Evolutionary conservation across 352 stramenopile species (phyloP).

Genomic region (Pythium phragmiticola): DNA sequence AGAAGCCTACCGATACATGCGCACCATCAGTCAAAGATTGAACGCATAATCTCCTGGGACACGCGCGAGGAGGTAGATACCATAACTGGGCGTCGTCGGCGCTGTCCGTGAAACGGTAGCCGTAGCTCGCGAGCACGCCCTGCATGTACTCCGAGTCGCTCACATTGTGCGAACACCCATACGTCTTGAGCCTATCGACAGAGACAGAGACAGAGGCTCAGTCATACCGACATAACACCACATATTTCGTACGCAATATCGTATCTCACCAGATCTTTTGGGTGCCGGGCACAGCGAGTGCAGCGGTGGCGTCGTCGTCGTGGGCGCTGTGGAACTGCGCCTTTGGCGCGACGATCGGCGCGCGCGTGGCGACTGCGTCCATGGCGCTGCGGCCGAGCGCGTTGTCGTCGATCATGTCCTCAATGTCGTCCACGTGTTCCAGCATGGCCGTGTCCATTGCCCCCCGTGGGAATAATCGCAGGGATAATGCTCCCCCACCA

Average conservation of each 20-base stretch:
- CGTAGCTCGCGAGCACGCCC: conserved; percentile 87
- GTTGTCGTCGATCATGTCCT: conserved; percentile 79
- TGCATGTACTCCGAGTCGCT: conserved; percentile 94
- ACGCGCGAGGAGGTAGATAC: conserved; percentile 15
- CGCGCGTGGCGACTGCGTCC: conserved; percentile 32
- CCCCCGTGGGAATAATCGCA: neutral
- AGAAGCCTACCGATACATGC: conserved; percentile 45
- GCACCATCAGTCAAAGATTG: neutral
- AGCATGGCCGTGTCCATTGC: conserved; percentile 23
- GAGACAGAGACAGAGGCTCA: neutral
- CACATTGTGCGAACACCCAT: conserved; percentile 93
- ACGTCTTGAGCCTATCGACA: conserved; percentile 79
- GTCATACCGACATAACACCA: neutral
- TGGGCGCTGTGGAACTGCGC: conserved; percentile 2
- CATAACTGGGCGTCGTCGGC: conserved; percentile 81
- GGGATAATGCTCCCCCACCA: neutral
- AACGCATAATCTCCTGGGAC: neutral
- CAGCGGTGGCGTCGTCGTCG: conserved; percentile 13
- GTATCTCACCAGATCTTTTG: conserved; percentile 60
- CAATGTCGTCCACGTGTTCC: conserved; percentile 62
- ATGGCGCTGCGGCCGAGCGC: conserved; percentile 56
- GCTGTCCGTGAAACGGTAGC: conserved; percentile 83
- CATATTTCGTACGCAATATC: neutral
- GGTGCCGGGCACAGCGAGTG: conserved; percentile 52
- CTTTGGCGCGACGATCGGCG: conserved; percentile 69